Conservation (phyloP, 2,329 filamentous ascomycete species). For the Aspergillus spinulosporus region DNA sequence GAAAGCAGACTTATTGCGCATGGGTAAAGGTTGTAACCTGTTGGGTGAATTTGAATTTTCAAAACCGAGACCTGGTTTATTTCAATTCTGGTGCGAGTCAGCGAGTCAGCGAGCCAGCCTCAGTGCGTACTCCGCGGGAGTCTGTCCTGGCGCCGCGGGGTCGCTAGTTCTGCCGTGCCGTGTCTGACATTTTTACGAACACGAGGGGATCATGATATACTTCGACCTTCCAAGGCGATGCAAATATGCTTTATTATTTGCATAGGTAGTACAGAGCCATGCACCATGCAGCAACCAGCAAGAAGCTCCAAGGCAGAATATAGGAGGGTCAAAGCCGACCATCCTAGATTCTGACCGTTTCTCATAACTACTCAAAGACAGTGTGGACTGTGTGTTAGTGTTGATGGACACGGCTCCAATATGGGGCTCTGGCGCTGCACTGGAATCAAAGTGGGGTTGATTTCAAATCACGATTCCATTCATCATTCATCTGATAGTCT, state of each 20-base stretch:
- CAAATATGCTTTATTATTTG: conserved; percentile 3
- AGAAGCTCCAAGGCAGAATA: background rate
- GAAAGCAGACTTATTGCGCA: background rate
- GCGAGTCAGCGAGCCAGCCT: too few species aligned
- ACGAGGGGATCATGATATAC: background rate
- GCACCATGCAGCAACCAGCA: background rate
- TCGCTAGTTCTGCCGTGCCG: background rate
- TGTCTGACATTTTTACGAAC: background rate
- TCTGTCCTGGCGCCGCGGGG: too few species aligned
- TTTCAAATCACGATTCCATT: background rate
- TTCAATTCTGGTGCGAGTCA: background rate
- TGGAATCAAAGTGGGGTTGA: background rate
- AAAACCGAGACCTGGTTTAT: background rate
- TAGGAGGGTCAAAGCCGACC: background rate
- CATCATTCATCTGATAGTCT: too few species aligned
- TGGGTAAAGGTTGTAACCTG: too few species aligned
- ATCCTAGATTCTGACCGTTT: too few species aligned
- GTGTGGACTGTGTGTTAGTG: too few species aligned
- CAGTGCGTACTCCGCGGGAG: too few species aligned
- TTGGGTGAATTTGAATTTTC: background rate
- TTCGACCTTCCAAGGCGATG: background rate
- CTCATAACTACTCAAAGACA: too few species aligned
- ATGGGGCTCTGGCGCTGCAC: background rate
- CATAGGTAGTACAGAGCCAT: background rate
- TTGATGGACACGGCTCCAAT: background rate